These are phyloP conservation scores for Cryptococcus maquisensis DNA, from an alignment of 1,284 basidiomycete genomes.

Conservation along the genomic window DNA sequence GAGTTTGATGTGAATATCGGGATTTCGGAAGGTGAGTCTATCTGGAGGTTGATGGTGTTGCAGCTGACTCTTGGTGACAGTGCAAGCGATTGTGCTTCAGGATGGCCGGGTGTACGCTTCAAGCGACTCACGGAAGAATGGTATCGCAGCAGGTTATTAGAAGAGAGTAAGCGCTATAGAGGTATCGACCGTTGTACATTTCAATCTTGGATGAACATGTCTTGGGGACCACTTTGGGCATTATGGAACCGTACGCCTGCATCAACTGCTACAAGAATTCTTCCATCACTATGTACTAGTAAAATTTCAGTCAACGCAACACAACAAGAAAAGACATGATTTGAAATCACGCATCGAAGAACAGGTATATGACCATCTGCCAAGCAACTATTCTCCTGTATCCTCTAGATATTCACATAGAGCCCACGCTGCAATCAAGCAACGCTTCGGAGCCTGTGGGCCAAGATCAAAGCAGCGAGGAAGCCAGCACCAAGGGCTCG, in stretches of 20 bases:
- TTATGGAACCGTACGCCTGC: too few species aligned
- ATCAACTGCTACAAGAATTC: too few species aligned
- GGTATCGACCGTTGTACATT: too few species aligned
- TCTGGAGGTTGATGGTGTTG: neutral
- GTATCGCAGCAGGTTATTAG: constrained; percentile 45
- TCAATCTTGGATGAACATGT: neutral
- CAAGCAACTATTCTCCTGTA: too few species aligned
- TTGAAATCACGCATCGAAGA: too few species aligned
- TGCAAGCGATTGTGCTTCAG: constrained; percentile 64
- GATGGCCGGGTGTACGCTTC: constrained; percentile 51
- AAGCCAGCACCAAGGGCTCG: constrained; percentile 42
- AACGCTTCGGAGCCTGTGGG: constrained; percentile 25
- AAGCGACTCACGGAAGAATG: constrained; percentile 46
- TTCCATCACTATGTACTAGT: too few species aligned
- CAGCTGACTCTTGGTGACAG: constrained; percentile 46
- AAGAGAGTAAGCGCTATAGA: too few species aligned
- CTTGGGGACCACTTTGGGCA: neutral
- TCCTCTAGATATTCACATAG: neutral
- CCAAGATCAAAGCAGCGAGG: constrained; percentile 35
- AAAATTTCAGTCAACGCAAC: neutral
- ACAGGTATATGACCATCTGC: neutral
- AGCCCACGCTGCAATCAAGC: neutral
- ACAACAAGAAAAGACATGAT: neutral
- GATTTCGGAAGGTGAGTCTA: constrained; percentile 31
- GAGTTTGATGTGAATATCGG: constrained; percentile 50